Evolutionary conservation across 1,139 yeast genomes (phyloP).

Genomic region (Debaryomycetaceae sp.): DNA sequence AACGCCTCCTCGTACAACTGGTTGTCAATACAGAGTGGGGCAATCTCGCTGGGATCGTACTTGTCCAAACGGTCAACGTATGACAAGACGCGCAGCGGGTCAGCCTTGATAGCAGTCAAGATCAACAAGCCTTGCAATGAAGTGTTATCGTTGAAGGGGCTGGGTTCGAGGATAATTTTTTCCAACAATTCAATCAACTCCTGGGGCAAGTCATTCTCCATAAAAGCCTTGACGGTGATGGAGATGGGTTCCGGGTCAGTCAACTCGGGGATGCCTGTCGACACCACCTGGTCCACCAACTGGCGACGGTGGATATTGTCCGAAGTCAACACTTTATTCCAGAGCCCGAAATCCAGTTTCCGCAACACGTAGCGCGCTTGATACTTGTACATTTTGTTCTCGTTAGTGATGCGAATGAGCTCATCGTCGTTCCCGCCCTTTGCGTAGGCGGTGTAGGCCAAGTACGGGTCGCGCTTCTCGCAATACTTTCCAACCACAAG

Average conservation of each 20-base stretch:
- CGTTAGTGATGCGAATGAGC: conserved; percentile 84
- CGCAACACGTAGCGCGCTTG: conserved; percentile 90
- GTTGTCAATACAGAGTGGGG: conserved; percentile 82
- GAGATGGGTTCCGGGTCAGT: conserved; percentile 95
- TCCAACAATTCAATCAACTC: conserved; percentile 92
- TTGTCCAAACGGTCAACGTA: conserved; percentile 86
- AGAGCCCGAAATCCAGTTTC: conserved; percentile 72
- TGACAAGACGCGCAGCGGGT: conserved; percentile 69
- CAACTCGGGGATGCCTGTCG: conserved; percentile 93
- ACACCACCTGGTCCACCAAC: conserved; percentile 85
- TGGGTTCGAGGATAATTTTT: conserved; percentile 91
- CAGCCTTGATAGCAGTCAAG: conserved; percentile 93
- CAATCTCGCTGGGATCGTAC: conserved; percentile 89
- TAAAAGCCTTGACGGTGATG: conserved; percentile 89
- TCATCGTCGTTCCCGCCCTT: conserved; percentile 90
- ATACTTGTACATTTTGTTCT: conserved; percentile 95
- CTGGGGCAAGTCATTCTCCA: conserved; percentile 88
- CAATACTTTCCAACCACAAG: conserved; percentile 94
- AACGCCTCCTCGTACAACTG: conserved; percentile 90
- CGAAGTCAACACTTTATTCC: conserved; percentile 67
- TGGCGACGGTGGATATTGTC: conserved; percentile 85
- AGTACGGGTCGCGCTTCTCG: conserved; percentile 97
- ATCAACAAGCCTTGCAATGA: conserved; percentile 88
- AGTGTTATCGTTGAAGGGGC: conserved; percentile 91
- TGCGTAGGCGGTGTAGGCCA: conserved; percentile 94